These are phyloP conservation scores for Dictyostelium brefeldianum DNA, from an alignment of 78 protist species.

Conservation along the genomic window DNA sequence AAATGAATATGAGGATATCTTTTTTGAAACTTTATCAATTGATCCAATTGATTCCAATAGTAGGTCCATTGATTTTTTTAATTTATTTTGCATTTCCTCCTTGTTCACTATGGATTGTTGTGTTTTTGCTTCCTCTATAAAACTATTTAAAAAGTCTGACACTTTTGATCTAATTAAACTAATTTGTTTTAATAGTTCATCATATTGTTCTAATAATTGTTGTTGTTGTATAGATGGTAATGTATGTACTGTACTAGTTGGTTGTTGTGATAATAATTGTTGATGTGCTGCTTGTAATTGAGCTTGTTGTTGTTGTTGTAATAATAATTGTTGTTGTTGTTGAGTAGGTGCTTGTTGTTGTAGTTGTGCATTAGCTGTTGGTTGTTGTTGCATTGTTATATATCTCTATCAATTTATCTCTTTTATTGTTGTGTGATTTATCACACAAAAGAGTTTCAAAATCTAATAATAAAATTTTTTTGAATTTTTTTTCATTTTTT, in stretches of 20 bases:
- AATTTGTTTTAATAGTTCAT: constrained; percentile 38
- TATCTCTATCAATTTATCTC: no score
- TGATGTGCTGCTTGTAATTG: constrained; percentile 28
- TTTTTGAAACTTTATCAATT: constrained; percentile 7
- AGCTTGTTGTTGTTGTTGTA: constrained; percentile 41
- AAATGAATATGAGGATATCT: constrained; percentile 8
- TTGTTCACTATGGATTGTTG: neutral
- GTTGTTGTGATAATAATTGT: constrained; percentile 20
- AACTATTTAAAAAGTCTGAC: constrained; percentile 34
- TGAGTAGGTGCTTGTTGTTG: constrained; percentile 24
- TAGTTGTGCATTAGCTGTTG: neutral
- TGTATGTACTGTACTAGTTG: constrained; percentile 21
- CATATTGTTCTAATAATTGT: constrained; percentile 56
- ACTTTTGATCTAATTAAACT: constrained; percentile 13
- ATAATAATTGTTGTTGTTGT: constrained; percentile 9
- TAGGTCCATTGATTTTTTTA: neutral
- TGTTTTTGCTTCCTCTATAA: constrained; percentile 46
- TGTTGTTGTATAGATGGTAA: constrained; percentile 51
- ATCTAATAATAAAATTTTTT: no score
- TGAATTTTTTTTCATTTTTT: no score
- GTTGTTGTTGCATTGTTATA: neutral
- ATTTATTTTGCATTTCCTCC: neutral
- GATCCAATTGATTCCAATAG: neutral
- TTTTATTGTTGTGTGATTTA: no score
- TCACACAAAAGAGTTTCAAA: no score